Conservation (phyloP, 2,329 filamentous ascomycete species). For the Colletotrichum cereale region DNA sequence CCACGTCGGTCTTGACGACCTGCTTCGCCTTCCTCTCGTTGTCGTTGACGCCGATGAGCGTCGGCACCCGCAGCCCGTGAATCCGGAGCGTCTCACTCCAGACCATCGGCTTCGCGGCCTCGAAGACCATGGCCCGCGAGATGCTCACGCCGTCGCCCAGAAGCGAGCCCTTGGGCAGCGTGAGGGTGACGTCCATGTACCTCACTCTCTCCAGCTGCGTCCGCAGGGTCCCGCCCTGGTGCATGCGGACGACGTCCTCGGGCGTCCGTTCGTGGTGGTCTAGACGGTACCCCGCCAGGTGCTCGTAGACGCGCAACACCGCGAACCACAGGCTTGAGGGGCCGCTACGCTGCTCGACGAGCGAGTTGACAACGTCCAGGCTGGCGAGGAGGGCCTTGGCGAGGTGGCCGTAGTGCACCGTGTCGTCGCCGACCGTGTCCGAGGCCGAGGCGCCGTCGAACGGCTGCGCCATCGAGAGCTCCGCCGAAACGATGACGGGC, state of each 20-base stretch:
- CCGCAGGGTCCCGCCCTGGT: slow-evolving; percentile 43
- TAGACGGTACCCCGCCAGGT: slow-evolving; percentile 46
- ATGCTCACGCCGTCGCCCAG: slow-evolving; percentile 72
- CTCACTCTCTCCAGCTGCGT: slow-evolving; percentile 49
- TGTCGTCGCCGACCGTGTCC: slow-evolving; percentile 76
- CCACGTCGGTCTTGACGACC: slow-evolving; percentile 72
- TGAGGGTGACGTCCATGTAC: slow-evolving; percentile 65
- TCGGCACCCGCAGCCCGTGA: slow-evolving; percentile 71
- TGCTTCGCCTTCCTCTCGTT: slow-evolving; percentile 78
- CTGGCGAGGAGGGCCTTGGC: slow-evolving; percentile 72
- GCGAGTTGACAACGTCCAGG: slow-evolving; percentile 50
- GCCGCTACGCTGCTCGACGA: background rate
- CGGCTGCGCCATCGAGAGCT: slow-evolving; percentile 65
- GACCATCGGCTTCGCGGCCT: background rate
- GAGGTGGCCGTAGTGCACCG: slow-evolving; percentile 80
- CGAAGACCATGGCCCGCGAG: slow-evolving; percentile 42
- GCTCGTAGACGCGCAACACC: slow-evolving; percentile 50
- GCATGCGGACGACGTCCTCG: slow-evolving; percentile 12
- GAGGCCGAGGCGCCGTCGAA: slow-evolving; percentile 69
- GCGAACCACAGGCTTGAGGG: slow-evolving; percentile 44
- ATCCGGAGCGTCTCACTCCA: slow-evolving; percentile 59
- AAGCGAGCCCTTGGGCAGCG: slow-evolving; percentile 77
- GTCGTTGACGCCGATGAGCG: slow-evolving; percentile 78
- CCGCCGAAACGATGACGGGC: slow-evolving; percentile 71
- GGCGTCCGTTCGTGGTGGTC: slow-evolving; percentile 31